A percentile compares a stretch with the other conserved stretches of the same genome.
Conservation (phyloP, 768 basidiomycete genomes). For the Rhodotorula sphaerocarpa region DNA sequence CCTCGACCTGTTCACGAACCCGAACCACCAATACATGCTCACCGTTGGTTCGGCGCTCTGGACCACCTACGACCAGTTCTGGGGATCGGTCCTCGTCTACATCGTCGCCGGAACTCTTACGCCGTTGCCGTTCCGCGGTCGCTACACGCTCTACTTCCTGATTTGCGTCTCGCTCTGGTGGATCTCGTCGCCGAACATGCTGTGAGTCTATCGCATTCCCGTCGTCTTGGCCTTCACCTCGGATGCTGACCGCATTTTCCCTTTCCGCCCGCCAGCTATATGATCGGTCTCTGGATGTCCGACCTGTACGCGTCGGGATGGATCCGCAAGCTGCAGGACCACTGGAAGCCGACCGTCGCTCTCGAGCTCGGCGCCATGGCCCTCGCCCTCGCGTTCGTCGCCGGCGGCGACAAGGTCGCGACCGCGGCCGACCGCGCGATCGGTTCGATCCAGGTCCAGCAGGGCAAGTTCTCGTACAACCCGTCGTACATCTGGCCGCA, state of each 20-base stretch:
- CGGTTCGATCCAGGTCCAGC: constrained; percentile 38
- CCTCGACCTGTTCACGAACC: constrained; percentile 42
- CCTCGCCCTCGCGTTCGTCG: constrained; percentile 37
- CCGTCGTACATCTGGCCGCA: constrained; percentile 40
- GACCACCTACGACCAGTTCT: constrained; percentile 43
- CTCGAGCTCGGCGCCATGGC: constrained; percentile 39
- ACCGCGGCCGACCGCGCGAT: constrained; percentile 37
- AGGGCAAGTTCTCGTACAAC: constrained; percentile 39
- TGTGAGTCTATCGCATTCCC: constrained; percentile 7
- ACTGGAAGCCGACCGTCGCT: constrained; percentile 40
- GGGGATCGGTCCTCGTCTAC: constrained; percentile 42
- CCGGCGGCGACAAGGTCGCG: constrained; percentile 37
- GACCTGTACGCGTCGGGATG: constrained; percentile 40
- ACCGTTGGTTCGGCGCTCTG: constrained; percentile 40
- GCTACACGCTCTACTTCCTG: constrained; percentile 38
- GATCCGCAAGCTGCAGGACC: constrained; percentile 40
- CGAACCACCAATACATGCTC: constrained; percentile 41
- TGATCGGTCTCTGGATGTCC: constrained; percentile 38
- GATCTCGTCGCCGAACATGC: constrained; percentile 39
- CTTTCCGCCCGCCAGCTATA: constrained; percentile 28
- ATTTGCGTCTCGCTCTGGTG: constrained; percentile 38
- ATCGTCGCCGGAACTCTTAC: constrained; percentile 40
- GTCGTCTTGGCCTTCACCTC: background rate
- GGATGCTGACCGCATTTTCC: background rate
- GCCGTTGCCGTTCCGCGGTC: constrained; percentile 38